phyloP scores from a whole-genome alignment of 306 rosid genomes.

The Citrullus amarus region DNA sequence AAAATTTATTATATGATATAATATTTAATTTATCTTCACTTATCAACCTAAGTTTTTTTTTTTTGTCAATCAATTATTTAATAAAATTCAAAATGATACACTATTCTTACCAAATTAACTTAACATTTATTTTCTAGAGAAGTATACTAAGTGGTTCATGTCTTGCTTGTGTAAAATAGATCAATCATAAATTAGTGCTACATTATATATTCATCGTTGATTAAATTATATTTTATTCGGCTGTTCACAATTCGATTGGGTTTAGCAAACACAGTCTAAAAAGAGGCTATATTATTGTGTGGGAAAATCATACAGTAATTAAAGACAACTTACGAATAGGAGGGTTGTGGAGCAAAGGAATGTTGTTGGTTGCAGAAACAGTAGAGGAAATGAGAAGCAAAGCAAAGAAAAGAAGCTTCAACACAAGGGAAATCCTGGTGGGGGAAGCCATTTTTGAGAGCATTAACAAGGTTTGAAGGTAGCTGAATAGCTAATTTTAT shows the following conservation, averaged over 20 bases:
- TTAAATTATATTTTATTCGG: too few relatives aligned
- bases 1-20: too few relatives aligned
- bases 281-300: too few relatives aligned
- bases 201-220: too few relatives aligned
- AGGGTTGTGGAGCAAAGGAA: neutral
- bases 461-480: neutral
- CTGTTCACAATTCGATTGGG: too few relatives aligned
- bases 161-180: neutral
- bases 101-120: neutral
- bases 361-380: neutral
- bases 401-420: neutral
- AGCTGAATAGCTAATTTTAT: neutral
- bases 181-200: too few relatives aligned
- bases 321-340: neutral
- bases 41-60: too few relatives aligned
- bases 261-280: too few relatives aligned
- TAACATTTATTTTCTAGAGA: neutral
- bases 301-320: too few relatives aligned
- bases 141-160: neutral
- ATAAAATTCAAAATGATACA: neutral
- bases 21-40: too few relatives aligned
- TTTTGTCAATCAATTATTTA: too few relatives aligned
- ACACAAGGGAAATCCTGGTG: neutral
- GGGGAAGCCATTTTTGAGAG: neutral
- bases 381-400: neutral